Percentiles rank a stretch among this genome's conserved stretches.
Evolutionary conservation across 768 basidiomycete species (phyloP).

Genomic region (Chalciporus pseudorubinellus): DNA sequence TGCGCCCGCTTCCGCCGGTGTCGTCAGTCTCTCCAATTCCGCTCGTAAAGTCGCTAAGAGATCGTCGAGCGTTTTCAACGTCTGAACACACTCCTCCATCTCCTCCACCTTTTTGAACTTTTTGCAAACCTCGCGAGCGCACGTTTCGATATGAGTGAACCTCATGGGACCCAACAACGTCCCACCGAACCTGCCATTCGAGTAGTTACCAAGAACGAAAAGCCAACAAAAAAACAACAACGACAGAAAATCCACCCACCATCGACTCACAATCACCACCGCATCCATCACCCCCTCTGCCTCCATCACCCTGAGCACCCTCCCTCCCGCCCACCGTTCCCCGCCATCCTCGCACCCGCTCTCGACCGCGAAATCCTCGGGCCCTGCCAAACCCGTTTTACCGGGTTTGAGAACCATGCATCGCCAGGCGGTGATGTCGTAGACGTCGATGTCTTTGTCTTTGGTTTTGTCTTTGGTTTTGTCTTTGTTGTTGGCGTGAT

Average conservation of each 20-base stretch:
- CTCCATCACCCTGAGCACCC: constrained; percentile 66
- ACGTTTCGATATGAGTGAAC: constrained; percentile 76
- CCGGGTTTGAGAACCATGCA: constrained; percentile 71
- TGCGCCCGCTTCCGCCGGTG: not conserved
- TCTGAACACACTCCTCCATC: constrained; percentile 56
- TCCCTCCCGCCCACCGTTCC: constrained; percentile 68
- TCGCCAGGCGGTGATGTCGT: constrained; percentile 78
- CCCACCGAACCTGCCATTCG: constrained; percentile 69
- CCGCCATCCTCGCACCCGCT: constrained; percentile 72
- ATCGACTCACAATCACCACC: constrained; percentile 75
- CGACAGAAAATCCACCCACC: constrained; percentile 43
- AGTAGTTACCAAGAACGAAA: too few relatives aligned
- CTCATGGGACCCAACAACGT: constrained; percentile 71
- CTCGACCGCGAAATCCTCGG: constrained; percentile 71
- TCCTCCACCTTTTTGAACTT: constrained; percentile 67
- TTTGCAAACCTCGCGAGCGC: constrained; percentile 70
- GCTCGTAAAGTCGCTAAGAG: constrained; percentile 55
- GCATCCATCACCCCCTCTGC: constrained; percentile 71
- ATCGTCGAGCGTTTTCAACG: constrained; percentile 59
- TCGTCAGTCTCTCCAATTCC: constrained; percentile 29
- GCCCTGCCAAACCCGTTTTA: constrained; percentile 61
- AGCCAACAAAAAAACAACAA: not conserved
- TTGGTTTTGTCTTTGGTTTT: too few relatives aligned
- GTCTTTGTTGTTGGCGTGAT: constrained; percentile 45
- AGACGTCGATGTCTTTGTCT: too few relatives aligned